Evolutionary conservation across 495 filamentous ascomycete genomes (phyloP), one percentile per base, ranked within the genome.

Genomic region (Astrothelium subdiscretum): DNA sequence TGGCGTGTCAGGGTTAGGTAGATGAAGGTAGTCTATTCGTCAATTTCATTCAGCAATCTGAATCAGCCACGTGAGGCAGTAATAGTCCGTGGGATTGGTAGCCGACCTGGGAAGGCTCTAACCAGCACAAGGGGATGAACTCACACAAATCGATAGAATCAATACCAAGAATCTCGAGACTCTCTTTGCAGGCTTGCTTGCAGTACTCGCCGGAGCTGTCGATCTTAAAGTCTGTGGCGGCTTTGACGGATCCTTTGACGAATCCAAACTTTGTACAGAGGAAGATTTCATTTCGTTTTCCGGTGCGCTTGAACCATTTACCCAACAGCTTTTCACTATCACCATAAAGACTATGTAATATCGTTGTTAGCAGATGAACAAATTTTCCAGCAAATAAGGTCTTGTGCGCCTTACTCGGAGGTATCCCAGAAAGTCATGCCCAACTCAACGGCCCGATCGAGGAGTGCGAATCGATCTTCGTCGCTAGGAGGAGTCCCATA

Each of bases 201-300:
- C 73, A 74, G 64, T 81, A 82, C 38, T 73, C 73, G 5, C 71
- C 71, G 10, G 77, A 76, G 60, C 73, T 78, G 29, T 79, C 69
- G 51, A 70, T 24, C 11, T 11, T 32, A 6, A 6, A 15, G 15
- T 6, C 35, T 38, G 29, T 43, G 44, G 69, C 66, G 20, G 68
- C 65, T 58, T 72, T 72, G n/a, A 48, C 12, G 20, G 35, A 15
- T 38, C 35, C 35, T 38, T 38, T 20, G n/a, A 48, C 13, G 15
- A 72, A 51, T n/a, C 77, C 84, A 60, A 85, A 85, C 57, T 87
- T 85, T 5, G 79, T 82, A 0, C 82, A 76, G 2, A 86, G 69
- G 69, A 86, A 84, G 59, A 86, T 82, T 0, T 82, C 72, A n/a
- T 76, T 62, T 0, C 81, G 72, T 63, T 86, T 85, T 3, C 76